Evolutionary conservation across 352 stramenopile species (phyloP), one percentile per base, ranked within the genome.

Genomic region (Pythium dissotocum): DNA sequence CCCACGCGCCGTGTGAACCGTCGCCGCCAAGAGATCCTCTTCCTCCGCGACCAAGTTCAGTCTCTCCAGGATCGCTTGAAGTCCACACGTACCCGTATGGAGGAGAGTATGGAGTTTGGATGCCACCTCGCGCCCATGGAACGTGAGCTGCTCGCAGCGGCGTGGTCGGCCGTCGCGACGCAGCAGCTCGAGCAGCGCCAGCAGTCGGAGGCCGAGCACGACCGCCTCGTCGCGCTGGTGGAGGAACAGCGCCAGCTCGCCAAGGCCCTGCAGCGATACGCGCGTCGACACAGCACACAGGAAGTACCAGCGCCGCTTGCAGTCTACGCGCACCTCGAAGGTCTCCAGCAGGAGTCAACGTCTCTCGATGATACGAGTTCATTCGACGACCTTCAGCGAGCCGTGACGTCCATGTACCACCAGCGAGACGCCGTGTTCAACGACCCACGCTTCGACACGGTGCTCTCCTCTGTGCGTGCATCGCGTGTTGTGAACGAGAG

Each of bases 241-340:
- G 63, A 79, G 38, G 63, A 73, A 14, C 73, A 79, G 14, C 49
- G 76, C 24, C 59, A 57, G 66, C 56, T 79, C 30, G 70, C 70
- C 0, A 71, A 55, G 30, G 57, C 57, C 18, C 42, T 63, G 13
- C 57, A 63, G 13, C 40, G 57, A 51, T 63, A 63, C 40, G 57
- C 57, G 24, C 38, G 57, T 4, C 57, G 57, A 40, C 40, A 63
- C 9, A 51, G 28, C 3, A 3, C 53, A 40, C 57, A 63, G 24
- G 57, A 63, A 46, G 53, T 63, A 16, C 57, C 57, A 8, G 57
- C 42, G 26, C 57, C 57, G 21, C 57, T 63, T 6, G 57, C 57
- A 7, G 38, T 63, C 40, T 53, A 63, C 18, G 57, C 40, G 14
- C 57, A 63, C 16, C 57, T 63, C 2, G 40, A 63, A 32, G 18